These are phyloP conservation scores for Penicillium sp. DNA, from an alignment of 2,329 filamentous ascomycete genomes.

Conservation along the genomic window DNA sequence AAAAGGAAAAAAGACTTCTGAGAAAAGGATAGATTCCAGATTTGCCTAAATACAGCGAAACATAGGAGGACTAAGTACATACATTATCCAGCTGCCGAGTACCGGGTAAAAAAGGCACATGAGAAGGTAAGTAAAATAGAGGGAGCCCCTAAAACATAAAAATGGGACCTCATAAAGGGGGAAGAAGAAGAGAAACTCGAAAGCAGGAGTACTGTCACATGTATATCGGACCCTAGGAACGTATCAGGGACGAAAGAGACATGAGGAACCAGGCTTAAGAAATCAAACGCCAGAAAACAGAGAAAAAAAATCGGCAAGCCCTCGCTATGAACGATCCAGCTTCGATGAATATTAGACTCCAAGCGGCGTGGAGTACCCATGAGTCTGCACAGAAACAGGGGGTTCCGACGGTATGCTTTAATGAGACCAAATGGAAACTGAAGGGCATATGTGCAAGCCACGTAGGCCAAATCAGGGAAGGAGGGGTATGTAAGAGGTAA, in stretches of 20 bases:
- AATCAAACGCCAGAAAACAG: constrained; percentile 28
- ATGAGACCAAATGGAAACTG: constrained; percentile 11
- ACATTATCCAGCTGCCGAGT: constrained; percentile 38
- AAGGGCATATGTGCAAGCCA: constrained; percentile 34
- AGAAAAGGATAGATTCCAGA: constrained; percentile 3
- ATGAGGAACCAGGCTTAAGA: constrained; percentile 28
- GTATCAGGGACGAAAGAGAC: constrained; percentile 37
- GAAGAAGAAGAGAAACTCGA: constrained; percentile 20
- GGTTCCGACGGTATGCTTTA: constrained; percentile 1
- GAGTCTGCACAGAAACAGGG: neutral
- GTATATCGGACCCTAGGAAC: constrained; percentile 40
- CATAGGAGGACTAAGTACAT: constrained; percentile 35
- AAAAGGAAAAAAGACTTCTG: neutral
- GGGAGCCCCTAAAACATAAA: constrained; percentile 14
- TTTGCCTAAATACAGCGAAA: constrained; percentile 12
- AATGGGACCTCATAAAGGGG: constrained; percentile 18
- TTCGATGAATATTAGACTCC: constrained; percentile 7
- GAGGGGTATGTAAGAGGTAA: constrained; percentile 24
- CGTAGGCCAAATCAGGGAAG: constrained; percentile 18
- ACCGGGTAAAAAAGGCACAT: constrained; percentile 26
- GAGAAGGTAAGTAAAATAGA: constrained; percentile 17
- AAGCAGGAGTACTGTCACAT: constrained; percentile 19
- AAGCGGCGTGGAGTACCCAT: neutral
- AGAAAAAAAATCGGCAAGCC: constrained; percentile 25
- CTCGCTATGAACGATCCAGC: constrained; percentile 32